Evolutionary conservation across 2,329 filamentous ascomycete genomes (phyloP).

Genomic region (Phaeomoniella chlamydospora): DNA sequence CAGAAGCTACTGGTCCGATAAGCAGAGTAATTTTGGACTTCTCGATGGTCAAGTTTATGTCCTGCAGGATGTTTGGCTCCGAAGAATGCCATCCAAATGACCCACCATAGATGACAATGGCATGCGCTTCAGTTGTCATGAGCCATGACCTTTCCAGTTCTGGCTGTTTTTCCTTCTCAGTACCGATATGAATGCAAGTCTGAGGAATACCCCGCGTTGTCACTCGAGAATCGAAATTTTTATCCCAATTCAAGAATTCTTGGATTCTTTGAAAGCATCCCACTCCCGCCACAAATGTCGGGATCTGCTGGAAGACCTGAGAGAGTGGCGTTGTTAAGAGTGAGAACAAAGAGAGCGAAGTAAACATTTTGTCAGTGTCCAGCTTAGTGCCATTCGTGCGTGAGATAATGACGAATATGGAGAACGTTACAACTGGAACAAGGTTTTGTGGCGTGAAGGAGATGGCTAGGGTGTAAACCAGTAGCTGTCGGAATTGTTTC

Average conservation of each 20-base stretch:
- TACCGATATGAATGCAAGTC: neutral
- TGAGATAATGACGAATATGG: constrained; percentile 26
- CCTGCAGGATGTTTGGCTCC: constrained; percentile 19
- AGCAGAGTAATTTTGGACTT: constrained; percentile 7
- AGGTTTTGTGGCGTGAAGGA: constrained; percentile 25
- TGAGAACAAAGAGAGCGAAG: constrained; percentile 31
- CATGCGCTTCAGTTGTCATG: constrained; percentile 7
- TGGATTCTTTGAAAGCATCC: constrained; percentile 33
- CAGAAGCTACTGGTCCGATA: constrained; percentile 9
- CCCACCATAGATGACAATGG: constrained; percentile 26
- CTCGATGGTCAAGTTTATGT: constrained; percentile 5
- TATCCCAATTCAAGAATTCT: constrained; percentile 23
- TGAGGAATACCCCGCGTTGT: neutral
- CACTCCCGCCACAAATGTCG: constrained; percentile 27
- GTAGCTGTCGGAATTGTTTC: constrained; percentile 23
- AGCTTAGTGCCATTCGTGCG: constrained; percentile 19
- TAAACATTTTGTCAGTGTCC: constrained; percentile 28
- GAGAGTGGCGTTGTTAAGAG: constrained; percentile 30
- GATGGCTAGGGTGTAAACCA: constrained; percentile 24
- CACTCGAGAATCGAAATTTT: constrained; percentile 12
- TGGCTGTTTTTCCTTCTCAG: neutral
- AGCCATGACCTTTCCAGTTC: neutral
- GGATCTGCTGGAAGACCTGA: constrained; percentile 29
- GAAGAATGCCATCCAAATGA: constrained; percentile 30
- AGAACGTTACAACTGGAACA: constrained; percentile 30